A percentile compares a stretch with the other conserved stretches of the same genome.
phyloP scores from a whole-genome alignment of 108 stramenopile genomes.

The Schizochytrium sp. region DNA sequence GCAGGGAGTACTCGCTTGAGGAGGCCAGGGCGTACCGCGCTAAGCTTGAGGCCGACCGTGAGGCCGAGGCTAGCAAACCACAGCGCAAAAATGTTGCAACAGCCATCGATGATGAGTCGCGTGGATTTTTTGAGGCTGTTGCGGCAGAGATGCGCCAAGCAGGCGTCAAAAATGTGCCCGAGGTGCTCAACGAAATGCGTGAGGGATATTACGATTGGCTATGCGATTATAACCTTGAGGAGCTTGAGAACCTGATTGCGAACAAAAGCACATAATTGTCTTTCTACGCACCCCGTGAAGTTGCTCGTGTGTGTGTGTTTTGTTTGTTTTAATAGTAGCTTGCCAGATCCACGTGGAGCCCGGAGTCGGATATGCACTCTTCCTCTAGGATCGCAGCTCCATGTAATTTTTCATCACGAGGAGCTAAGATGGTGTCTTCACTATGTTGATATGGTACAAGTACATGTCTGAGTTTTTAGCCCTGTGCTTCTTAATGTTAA shows the following conservation, averaged over 20 bases:
- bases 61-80: neutral
- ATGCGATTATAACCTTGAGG: slow-evolving; percentile 27
- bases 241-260: neutral
- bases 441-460: too few relatives aligned
- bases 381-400: too few relatives aligned
- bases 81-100: neutral
- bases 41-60: neutral
- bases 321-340: too few relatives aligned
- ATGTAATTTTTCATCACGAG: too few relatives aligned
- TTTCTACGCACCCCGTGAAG: too few relatives aligned
- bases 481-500: too few relatives aligned
- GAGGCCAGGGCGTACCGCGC: slow-evolving; percentile 30
- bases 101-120: neutral
- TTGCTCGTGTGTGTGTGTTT: too few relatives aligned
- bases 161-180: slow-evolving; percentile 40
- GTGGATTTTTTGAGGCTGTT: slow-evolving; percentile 15
- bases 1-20: slow-evolving; percentile 29
- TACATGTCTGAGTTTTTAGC: too few relatives aligned
- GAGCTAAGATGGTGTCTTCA: too few relatives aligned
- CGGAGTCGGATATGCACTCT: too few relatives aligned
- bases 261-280: too few relatives aligned
- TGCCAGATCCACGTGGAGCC: too few relatives aligned
- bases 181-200: slow-evolving; percentile 19
- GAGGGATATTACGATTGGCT: slow-evolving; percentile 18
- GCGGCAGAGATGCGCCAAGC: neutral